Evolutionary conservation across 1,139 yeast species (phyloP).

Genomic region (Debaryomycetaceae sp.): DNA sequence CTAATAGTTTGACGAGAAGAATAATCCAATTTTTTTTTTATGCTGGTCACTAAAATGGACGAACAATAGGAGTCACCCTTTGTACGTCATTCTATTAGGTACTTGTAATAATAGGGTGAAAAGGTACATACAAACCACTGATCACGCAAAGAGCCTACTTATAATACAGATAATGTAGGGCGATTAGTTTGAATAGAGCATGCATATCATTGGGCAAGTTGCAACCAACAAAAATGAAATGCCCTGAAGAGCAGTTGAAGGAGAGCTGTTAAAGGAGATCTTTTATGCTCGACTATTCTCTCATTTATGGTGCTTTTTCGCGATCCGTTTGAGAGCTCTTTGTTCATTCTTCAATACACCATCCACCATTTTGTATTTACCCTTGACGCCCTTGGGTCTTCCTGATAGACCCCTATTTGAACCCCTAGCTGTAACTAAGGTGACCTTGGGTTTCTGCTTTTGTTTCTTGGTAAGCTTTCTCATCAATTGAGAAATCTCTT

Average conservation of each 20-base stretch:
- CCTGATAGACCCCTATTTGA: constrained; percentile 83
- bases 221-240: neutral
- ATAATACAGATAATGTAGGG: neutral
- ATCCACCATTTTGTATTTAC: constrained; percentile 98
- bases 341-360: constrained; percentile 97
- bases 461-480: constrained; percentile 76
- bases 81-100: neutral
- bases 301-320: constrained; percentile 56
- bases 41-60: neutral
- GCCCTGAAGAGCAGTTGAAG: no score
- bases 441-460: constrained; percentile 74
- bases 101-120: neutral
- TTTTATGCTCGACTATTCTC: neutral
- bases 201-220: neutral
- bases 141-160: neutral
- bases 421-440: constrained; percentile 89
- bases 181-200: no score
- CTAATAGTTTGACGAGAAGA: neutral
- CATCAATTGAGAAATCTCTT: constrained; percentile 85
- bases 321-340: constrained; percentile 85
- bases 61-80: neutral
- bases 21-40: no score
- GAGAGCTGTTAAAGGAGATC: no score
- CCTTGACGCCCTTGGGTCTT: constrained; percentile 95
- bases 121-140: neutral